Evolutionary conservation across 23 red algal genomes (phyloP), one percentile per base, ranked within the genome.

Genomic region (Agarophyton chilense): DNA sequence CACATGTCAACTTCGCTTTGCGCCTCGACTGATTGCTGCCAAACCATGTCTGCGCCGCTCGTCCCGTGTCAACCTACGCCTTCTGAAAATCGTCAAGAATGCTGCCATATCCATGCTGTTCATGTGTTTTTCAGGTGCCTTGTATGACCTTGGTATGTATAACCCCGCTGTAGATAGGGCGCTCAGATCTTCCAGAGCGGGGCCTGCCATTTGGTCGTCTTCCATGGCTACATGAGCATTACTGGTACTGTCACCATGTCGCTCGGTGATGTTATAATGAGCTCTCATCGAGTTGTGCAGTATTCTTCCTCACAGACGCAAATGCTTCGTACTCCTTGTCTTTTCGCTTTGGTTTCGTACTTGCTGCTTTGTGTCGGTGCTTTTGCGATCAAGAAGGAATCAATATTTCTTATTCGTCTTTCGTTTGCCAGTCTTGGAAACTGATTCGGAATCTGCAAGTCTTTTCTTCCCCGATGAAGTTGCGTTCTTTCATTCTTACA

Each of bases 81-180:
- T 36, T 72, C 18, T 72, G 16, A n/a, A 17, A 11, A 13, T 24
- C 52, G 35, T 81, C 6, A 84, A 84, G 81, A 84, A 84, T 64
- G 45, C 72, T 42, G 35, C 2, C 42, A 18, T 71, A 43, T 66
- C 55, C 21, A 51, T 22, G 60, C 19, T 66, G 21, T n/a, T 84
- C 33, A 42, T 84, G 36, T 71, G 71, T 46, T 35, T 71, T 8
- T 25, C 62, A 4, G 81, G 81, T 1, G 40, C 38, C 12, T 29
- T 67, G 3, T 50, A 63, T 43, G 57, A 55, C 34, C 62, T 84
- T 19, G 81, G 81, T 72, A 38, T 84, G 56, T 84, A 47, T 42
- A 84, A 84, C 45, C 34, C 34, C 24, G 57, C 81, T 28, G 61
- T 84, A 16, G 81, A 84, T 24, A 28, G 45, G 42, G 62, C 41